Base-by-base conservation (phyloP, 192 early-diverging fungal genomes). In the Gryganskiella cystojenkinii region DNA sequence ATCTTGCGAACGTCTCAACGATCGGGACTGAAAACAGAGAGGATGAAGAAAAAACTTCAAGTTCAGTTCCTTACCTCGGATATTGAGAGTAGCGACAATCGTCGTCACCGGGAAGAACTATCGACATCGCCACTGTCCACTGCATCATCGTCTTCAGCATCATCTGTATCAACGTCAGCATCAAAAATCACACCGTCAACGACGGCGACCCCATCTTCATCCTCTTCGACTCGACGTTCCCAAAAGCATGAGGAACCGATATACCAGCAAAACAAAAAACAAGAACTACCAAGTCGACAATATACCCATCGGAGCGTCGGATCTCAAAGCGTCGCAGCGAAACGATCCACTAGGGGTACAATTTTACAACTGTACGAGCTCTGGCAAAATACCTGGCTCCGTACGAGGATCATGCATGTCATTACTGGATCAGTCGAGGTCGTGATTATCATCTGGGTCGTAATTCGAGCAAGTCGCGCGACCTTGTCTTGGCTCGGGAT, bases 331-430 rank as follows among this genome's bases (percentile, higher is more conserved):
- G 74, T 64, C 3, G 74, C 65, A 22, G 8, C 61, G 1, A 78
- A 60, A 46, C 65, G 66, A 15, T 62, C 74, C 10, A n/a, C n/a
- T n/a, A 56, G 58, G 54, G 63, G 61, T 31, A 20, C 68, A 14
- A 28, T 68, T 4, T 30, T 78, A 56, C 74, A 78, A 31, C 33
- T 78, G 3, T 78, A 78, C 47, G 31, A 27, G 9, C 56, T 78
- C 9, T 78, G 74, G 74, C 68, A 68, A 34, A 65, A 78, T 5
- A 69, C 74, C 0, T 78, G 74, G 74, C 49, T 78, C 0, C 65
- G 74, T 7, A 27, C 28, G 15, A 49, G 74, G 33, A 63, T 78
- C 25, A 78, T 78, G 74, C 74, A 78, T 49, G 67, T 69, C 11
- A 42, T 78, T 11, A 62, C 74, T 1, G 66, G 49, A 35, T 69